phyloP scores from a whole-genome alignment of 495 filamentous ascomycete species.

The Trichocladium uniseriatum region DNA sequence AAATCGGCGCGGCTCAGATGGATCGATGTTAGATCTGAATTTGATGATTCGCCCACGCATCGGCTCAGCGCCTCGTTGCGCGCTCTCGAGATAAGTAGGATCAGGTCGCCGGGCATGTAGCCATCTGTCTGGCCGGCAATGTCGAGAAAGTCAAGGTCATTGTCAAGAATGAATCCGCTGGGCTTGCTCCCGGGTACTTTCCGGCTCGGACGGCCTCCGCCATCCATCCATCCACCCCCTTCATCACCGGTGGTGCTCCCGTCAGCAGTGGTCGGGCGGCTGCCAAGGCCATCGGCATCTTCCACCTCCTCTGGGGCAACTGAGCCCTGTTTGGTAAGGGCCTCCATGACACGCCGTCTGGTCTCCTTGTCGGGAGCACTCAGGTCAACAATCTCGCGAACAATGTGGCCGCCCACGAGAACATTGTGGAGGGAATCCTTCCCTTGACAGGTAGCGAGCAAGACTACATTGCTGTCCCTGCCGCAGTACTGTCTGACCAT shows the following conservation, averaged over 20 bases:
- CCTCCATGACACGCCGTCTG: constrained; percentile 71
- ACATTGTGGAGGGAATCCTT: constrained; percentile 82
- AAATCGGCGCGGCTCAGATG: constrained; percentile 66
- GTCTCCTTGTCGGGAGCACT: constrained; percentile 88
- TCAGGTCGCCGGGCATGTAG: constrained; percentile 93
- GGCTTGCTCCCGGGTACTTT: constrained; percentile 21
- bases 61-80: constrained; percentile 86
- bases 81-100: constrained; percentile 75
- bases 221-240: constrained; percentile 65
- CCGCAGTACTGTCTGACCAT: constrained; percentile 73
- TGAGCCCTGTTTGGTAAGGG: constrained; percentile 45
- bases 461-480: constrained; percentile 63
- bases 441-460: constrained; percentile 84
- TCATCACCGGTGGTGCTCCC: constrained; percentile 41
- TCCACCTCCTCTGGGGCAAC: constrained; percentile 31
- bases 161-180: constrained; percentile 58
- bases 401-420: constrained; percentile 69
- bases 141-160: constrained; percentile 82
- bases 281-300: constrained; percentile 33
- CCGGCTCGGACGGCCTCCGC: constrained; percentile 25
- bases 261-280: constrained; percentile 44
- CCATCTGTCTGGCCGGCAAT: constrained; percentile 89
- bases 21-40: constrained; percentile 32
- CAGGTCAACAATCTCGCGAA: constrained; percentile 72
- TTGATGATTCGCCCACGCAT: constrained; percentile 41